These are phyloP conservation scores for Cadophora luteo-olivacea DNA, from an alignment of 2,329 filamentous ascomycete genomes.

Conservation along the genomic window DNA sequence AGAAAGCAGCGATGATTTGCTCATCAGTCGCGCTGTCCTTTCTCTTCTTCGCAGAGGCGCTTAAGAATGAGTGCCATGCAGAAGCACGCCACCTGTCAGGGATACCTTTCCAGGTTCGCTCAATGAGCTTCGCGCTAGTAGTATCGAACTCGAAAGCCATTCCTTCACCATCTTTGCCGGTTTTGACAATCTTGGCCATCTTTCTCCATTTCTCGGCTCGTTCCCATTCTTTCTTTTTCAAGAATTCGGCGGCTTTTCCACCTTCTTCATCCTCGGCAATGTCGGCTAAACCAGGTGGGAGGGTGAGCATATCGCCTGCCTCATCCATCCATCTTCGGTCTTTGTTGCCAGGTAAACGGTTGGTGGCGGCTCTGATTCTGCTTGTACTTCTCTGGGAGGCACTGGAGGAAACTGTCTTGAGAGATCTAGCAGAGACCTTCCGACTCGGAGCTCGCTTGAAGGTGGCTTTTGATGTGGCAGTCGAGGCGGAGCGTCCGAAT, in stretches of 20 bases:
- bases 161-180: conserved; percentile 59
- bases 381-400: conserved; percentile 53
- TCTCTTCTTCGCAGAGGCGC: conserved; percentile 73
- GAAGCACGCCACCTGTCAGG: conserved; percentile 93
- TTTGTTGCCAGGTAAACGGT: conserved; percentile 65
- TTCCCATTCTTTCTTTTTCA: conserved; percentile 68
- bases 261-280: conserved; percentile 61
- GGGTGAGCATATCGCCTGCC: conserved; percentile 70
- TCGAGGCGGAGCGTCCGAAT: conserved; percentile 41
- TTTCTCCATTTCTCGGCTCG: conserved; percentile 71
- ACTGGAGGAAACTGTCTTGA: conserved; percentile 56
- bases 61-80: conserved; percentile 94
- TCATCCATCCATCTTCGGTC: conserved; percentile 68
- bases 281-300: conserved; percentile 62
- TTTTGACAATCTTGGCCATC: conserved; percentile 65
- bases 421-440: conserved; percentile 63
- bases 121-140: conserved; percentile 82
- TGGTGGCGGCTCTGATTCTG: conserved; percentile 62
- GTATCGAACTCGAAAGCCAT: conserved; percentile 81
- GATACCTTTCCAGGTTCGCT: conserved; percentile 97
- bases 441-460: conserved; percentile 53
- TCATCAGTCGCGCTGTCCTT: conserved; percentile 69
- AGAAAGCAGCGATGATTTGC: conserved; percentile 74
- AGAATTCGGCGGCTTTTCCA: conserved; percentile 58
- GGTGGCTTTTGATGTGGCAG: conserved; percentile 29